Conservation (phyloP, 768 basidiomycete species). For the Psilocybe azurescens region DNA sequence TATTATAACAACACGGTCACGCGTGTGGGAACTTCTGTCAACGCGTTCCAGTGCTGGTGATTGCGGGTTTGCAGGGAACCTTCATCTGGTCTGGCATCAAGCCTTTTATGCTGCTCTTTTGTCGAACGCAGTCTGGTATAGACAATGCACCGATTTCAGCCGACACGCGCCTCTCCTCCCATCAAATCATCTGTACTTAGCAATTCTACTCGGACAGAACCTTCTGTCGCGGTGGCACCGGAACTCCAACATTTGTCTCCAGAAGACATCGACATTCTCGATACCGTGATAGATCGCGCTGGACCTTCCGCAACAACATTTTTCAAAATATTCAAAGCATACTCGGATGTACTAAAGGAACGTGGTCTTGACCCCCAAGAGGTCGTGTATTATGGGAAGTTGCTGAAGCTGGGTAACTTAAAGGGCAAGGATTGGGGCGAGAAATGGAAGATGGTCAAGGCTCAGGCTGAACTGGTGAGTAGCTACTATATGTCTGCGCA, state of each 20-base stretch:
- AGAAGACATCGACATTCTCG: slow-evolving; percentile 72
- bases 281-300: slow-evolving; percentile 75
- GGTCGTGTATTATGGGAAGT: slow-evolving; percentile 80
- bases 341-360: slow-evolving; percentile 78
- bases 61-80: neutral
- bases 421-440: slow-evolving; percentile 82
- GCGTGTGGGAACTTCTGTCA: slow-evolving; percentile 19
- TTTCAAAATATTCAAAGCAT: slow-evolving; percentile 82
- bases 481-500: too few species aligned
- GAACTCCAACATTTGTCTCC: slow-evolving; percentile 58
- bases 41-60: slow-evolving; percentile 14
- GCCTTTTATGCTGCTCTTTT: slow-evolving; percentile 3
- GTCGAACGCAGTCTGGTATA: neutral
- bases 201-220: slow-evolving; percentile 38
- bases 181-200: slow-evolving; percentile 32
- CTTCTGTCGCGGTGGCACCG: slow-evolving; percentile 45
- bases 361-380: slow-evolving; percentile 81
- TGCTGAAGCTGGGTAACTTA: slow-evolving; percentile 83
- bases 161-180: slow-evolving; percentile 54
- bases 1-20: slow-evolving; percentile 27
- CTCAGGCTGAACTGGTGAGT: slow-evolving; percentile 48
- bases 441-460: slow-evolving; percentile 80
- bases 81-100: neutral
- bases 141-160: slow-evolving; percentile 52
- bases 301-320: slow-evolving; percentile 75